Evolutionary conservation across 768 basidiomycete genomes (phyloP), one percentile per base, ranked within the genome.

Genomic region (Boletus insuetus): DNA sequence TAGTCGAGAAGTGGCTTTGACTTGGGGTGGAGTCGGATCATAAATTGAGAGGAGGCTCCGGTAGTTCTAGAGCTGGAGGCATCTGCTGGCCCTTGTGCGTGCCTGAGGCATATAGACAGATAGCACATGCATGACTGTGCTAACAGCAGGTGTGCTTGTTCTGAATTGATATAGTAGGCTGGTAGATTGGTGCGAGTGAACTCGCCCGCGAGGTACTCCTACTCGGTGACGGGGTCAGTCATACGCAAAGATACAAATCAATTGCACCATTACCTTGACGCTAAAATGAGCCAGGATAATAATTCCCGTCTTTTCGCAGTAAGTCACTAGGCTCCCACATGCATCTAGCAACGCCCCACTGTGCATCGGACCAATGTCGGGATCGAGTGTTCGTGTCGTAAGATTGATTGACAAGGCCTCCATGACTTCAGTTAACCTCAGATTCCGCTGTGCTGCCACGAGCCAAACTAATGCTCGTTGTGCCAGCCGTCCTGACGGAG

Each of bases 241-340:
- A 16, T 17, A 24, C 8, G n/a, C 13, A 49, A 19, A 37, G 16
- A 0, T 35, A 39, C n/a, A 40, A 17, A 6, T 12, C 20, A 20
- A 16, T 6, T 13, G 1, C 26, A 19, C 8, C 6, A 14, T 34
- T 17, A 56, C 55, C 46, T 38, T 56, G 17, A 48, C 53, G 13
- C 54, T 56, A 9, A 16, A 41, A 12, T 56, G 53, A n/a, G 55
- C 41, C 12, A 56, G 34, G 9, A 55, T 55, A 9, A 56, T 38
- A 2, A 47, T 11, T 2, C 4, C 53, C 17, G 52, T 55, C n/a
- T 47, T 35, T 40, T 42, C 32, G 8, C 5, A 37, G 13, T 55
- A 56, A 3, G 55, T 55, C 19, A 56, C 45, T 6, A 56, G 20
- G 20, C 52, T 56, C n/a, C 55, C 45, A 19, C 55, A 56, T 1